These are phyloP conservation scores for Nigrospora oryzae DNA, from an alignment of 2,329 filamentous ascomycete genomes.

Conservation along the genomic window DNA sequence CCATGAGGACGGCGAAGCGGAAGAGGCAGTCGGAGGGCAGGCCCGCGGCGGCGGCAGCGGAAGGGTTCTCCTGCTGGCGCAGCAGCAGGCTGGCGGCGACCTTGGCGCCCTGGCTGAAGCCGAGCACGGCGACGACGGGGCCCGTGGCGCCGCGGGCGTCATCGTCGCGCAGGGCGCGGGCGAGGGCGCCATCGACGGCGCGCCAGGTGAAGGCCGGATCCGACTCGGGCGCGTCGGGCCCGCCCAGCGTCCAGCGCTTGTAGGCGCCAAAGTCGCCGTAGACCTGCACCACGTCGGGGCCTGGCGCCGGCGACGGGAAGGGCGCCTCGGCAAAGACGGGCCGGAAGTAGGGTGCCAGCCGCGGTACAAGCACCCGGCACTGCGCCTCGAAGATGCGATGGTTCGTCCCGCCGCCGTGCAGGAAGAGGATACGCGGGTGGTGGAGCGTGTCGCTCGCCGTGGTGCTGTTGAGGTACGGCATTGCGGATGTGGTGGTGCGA, in stretches of 20 bases:
- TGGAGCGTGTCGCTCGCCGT: too few relatives aligned
- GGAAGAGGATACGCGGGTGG: constrained; percentile 59
- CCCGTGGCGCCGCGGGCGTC: constrained; percentile 34
- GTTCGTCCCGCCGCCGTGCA: constrained; percentile 66
- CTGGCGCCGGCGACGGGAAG: constrained; percentile 45
- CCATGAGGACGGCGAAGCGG: constrained; percentile 49
- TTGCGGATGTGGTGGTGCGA: too few relatives aligned
- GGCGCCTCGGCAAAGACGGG: constrained; percentile 63
- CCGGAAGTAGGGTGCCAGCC: constrained; percentile 47
- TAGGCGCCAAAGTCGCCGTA: constrained; percentile 58
- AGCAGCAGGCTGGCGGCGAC: constrained; percentile 46
- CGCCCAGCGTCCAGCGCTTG: constrained; percentile 46
- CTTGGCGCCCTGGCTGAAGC: constrained; percentile 57
- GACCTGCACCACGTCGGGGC: constrained; percentile 50
- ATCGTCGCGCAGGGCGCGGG: constrained; percentile 37
- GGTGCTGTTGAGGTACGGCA: too few relatives aligned
- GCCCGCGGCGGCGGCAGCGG: constrained; percentile 20
- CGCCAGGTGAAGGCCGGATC: constrained; percentile 30
- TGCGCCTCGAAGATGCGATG: constrained; percentile 56
- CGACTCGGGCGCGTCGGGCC: constrained; percentile 39
- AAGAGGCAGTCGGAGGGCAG: constrained; percentile 24
- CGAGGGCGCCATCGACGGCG: constrained; percentile 25
- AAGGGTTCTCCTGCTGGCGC: constrained; percentile 46
- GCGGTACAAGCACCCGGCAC: constrained; percentile 38
- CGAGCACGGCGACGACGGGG: constrained; percentile 47